Percentiles rank a stretch among this genome's conserved stretches.
These are phyloP conservation scores for Blastobotrys malaysiensis DNA, from an alignment of 1,139 yeast genomes.

Conservation along the genomic window DNA sequence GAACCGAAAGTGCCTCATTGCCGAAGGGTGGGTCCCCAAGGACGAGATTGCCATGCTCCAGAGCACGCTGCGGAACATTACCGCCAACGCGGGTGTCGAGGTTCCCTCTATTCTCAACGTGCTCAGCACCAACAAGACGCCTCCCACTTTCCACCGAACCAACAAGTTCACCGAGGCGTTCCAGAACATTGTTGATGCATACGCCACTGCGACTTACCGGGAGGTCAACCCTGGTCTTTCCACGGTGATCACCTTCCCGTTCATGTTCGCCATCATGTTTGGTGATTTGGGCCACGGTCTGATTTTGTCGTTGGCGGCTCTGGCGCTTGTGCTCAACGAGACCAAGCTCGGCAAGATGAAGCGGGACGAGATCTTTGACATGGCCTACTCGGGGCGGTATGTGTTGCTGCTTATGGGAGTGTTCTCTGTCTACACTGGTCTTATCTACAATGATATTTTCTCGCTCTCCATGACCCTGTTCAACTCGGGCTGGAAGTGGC, in stretches of 20 bases:
- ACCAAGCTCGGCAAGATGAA: slow-evolving; percentile 55
- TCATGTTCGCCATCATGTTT: slow-evolving; percentile 98
- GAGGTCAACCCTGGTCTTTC: slow-evolving; percentile 97
- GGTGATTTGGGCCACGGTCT: slow-evolving; percentile 98
- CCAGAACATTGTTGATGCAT: slow-evolving; percentile 91
- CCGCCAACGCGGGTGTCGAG: slow-evolving; percentile 52
- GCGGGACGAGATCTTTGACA: slow-evolving; percentile 90
- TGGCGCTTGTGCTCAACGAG: slow-evolving; percentile 66
- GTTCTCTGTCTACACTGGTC: slow-evolving; percentile 90
- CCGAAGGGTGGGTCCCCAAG: slow-evolving; percentile 95
- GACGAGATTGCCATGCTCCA: slow-evolving; percentile 45
- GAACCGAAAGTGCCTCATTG: slow-evolving; percentile 80
- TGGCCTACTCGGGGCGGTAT: slow-evolving; percentile 93
- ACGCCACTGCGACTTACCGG: slow-evolving; percentile 89
- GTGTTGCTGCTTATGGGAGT: slow-evolving; percentile 85
- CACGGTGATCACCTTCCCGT: slow-evolving; percentile 91
- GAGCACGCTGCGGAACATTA: slow-evolving; percentile 47
- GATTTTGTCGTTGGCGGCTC: slow-evolving; percentile 67
- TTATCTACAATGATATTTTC: slow-evolving; percentile 87
- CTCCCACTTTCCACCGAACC: slow-evolving; percentile 90
- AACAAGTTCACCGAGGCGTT: slow-evolving; percentile 90
- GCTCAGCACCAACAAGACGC: slow-evolving; percentile 71
- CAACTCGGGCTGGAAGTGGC: slow-evolving; percentile 90
- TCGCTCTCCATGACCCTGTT: slow-evolving; percentile 86
- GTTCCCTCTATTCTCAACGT: slow-evolving; percentile 78